These are phyloP conservation scores for Cystobasidium pallidum DNA, from an alignment of 1,284 basidiomycete species.

Conservation along the genomic window DNA sequence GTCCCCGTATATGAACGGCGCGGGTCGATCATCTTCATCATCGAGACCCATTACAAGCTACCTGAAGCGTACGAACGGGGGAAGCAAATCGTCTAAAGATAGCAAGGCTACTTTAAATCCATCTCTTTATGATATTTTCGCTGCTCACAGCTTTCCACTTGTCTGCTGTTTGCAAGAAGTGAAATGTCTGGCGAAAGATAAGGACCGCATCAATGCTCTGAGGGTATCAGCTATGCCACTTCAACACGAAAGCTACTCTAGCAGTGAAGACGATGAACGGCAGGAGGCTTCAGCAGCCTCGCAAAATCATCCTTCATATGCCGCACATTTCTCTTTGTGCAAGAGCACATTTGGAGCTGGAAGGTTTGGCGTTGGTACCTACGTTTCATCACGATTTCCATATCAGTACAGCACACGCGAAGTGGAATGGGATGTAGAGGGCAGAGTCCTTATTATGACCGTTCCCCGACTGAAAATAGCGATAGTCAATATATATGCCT, in stretches of 20 bases:
- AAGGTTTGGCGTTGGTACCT: slow-evolving; percentile 45
- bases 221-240: slow-evolving; percentile 29
- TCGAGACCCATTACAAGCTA: slow-evolving; percentile 21
- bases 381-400: slow-evolving; percentile 28
- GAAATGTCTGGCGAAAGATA: slow-evolving; percentile 35
- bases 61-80: slow-evolving; percentile 6
- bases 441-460: slow-evolving; percentile 44
- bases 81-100: background rate
- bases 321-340: slow-evolving; percentile 42
- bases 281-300: background rate
- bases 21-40: slow-evolving; percentile 21
- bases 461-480: slow-evolving; percentile 28
- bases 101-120: slow-evolving; percentile 7
- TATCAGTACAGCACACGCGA: slow-evolving; percentile 31
- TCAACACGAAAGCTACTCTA: background rate
- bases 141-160: slow-evolving; percentile 38
- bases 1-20: slow-evolving; percentile 24
- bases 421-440: slow-evolving; percentile 48
- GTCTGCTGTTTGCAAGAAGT: slow-evolving; percentile 47
- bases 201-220: slow-evolving; percentile 28
- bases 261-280: slow-evolving; percentile 12
- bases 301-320: slow-evolving; percentile 33
- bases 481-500: slow-evolving; percentile 44
- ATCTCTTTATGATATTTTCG: slow-evolving; percentile 25
- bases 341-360: slow-evolving; percentile 16